Percentiles rank a stretch among this genome's conserved stretches.
Conservation (phyloP, 148 eudicot species). For the Talinum fruticosum region DNA sequence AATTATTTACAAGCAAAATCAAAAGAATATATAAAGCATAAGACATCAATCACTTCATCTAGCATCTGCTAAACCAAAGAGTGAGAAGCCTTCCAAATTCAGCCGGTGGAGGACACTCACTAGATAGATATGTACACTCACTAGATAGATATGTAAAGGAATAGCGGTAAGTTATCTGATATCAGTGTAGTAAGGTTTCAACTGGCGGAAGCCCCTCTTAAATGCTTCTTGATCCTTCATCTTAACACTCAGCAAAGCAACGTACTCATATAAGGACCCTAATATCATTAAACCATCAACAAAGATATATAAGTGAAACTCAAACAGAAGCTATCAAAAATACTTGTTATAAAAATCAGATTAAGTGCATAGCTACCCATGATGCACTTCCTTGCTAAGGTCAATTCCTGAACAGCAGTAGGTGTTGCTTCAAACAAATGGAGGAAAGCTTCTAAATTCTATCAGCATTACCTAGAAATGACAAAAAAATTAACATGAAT, state of each 20-base stretch:
- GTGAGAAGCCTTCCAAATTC: too few relatives aligned
- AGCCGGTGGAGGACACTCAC: too few relatives aligned
- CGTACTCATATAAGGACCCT: slow-evolving; percentile 96
- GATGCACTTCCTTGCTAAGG: slow-evolving; percentile 63
- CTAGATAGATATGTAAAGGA: background rate
- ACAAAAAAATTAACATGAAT: slow-evolving; percentile 4
- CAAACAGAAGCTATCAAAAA: too few relatives aligned
- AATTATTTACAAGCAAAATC: too few relatives aligned
- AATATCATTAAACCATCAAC: slow-evolving; percentile 2
- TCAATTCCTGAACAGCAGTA: slow-evolving; percentile 65
- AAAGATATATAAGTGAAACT: too few relatives aligned
- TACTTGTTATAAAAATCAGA: too few relatives aligned
- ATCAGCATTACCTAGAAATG: slow-evolving; percentile 59
- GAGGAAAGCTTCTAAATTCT: slow-evolving; percentile 78
- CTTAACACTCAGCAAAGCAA: slow-evolving; percentile 82
- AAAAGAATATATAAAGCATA: too few relatives aligned
- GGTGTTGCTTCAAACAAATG: slow-evolving; percentile 67
- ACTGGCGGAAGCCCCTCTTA: slow-evolving; percentile 90
- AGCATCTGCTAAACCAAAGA: too few relatives aligned
- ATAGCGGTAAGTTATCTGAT: slow-evolving; percentile 37
- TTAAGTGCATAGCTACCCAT: too few relatives aligned
- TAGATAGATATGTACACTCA: too few relatives aligned
- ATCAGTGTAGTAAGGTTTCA: slow-evolving; percentile 96
- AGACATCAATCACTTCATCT: too few relatives aligned
- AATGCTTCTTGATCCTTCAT: slow-evolving; percentile 91